These are phyloP conservation scores for Mortierella sp. DNA, from an alignment of 371 early-diverging fungal species.

Conservation along the genomic window DNA sequence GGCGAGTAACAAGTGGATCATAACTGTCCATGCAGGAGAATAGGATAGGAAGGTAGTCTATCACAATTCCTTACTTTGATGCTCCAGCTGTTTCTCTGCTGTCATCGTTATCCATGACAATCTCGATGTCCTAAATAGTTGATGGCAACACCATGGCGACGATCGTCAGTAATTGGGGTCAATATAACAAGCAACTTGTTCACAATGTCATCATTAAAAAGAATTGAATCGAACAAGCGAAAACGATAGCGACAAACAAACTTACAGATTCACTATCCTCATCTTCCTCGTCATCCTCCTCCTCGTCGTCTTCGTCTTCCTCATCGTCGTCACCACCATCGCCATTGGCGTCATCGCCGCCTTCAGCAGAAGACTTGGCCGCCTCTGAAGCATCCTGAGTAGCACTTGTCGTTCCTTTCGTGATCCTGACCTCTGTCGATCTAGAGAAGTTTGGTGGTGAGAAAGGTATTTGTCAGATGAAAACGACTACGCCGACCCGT, in stretches of 20 bases:
- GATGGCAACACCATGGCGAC: not conserved
- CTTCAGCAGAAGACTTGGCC: conserved; percentile 20
- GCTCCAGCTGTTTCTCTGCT: conserved; percentile 22
- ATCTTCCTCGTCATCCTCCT: conserved; percentile 50
- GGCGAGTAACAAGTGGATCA: not conserved
- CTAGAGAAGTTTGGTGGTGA: conserved; percentile 11
- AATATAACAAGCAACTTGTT: not conserved
- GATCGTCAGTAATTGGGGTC: not conserved
- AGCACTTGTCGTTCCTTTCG: conserved; percentile 28
- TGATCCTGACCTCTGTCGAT: conserved; percentile 36
- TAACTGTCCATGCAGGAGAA: not conserved
- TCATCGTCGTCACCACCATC: conserved; percentile 54
- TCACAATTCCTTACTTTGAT: conserved; percentile 21
- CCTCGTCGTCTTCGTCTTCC: conserved; percentile 35
- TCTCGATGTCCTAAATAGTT: conserved; percentile 70
- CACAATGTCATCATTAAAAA: not conserved
- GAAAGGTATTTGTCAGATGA: not conserved
- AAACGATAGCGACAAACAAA: not conserved
- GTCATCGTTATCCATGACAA: conserved; percentile 72
- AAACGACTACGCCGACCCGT: not conserved
- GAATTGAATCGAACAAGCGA: not conserved
- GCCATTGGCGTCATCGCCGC: conserved; percentile 48
- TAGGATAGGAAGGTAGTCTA: not conserved
- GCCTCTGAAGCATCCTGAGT: conserved; percentile 14
- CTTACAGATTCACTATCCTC: conserved; percentile 55